Evolutionary conservation across 2,329 filamentous ascomycete species (phyloP).

Genomic region (Pestalotiopsis sp.): DNA sequence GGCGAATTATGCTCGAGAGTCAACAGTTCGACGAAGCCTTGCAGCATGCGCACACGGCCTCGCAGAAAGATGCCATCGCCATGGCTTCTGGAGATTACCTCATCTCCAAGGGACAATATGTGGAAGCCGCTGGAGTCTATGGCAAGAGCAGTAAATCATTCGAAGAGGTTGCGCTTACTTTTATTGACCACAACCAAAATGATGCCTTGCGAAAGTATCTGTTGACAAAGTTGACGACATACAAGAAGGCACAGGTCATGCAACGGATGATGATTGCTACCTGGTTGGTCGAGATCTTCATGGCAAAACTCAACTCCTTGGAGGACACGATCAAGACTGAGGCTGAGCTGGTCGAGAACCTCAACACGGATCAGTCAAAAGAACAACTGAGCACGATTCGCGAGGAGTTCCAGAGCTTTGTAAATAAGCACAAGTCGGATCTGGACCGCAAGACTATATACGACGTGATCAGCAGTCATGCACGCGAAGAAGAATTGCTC

Average conservation of each 20-base stretch:
- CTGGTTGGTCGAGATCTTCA: conserved; percentile 95
- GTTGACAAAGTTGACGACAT: conserved; percentile 76
- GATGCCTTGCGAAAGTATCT: conserved; percentile 92
- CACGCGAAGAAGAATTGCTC: conserved; percentile 87
- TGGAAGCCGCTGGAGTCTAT: conserved; percentile 87
- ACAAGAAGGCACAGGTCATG: conserved; percentile 86
- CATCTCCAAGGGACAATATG: conserved; percentile 77
- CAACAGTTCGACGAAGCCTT: conserved; percentile 89
- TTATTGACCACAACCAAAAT: conserved; percentile 88
- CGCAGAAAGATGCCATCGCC: conserved; percentile 88
- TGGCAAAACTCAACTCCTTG: conserved; percentile 92
- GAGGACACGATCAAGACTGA: conserved; percentile 93
- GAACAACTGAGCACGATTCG: conserved; percentile 72
- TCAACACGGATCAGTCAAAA: conserved; percentile 71
- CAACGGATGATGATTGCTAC: conserved; percentile 93
- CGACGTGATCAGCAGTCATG: conserved; percentile 94
- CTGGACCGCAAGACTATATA: conserved; percentile 92
- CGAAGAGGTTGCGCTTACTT: conserved; percentile 88
- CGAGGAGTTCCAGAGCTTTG: conserved; percentile 86
- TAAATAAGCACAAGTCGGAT: conserved; percentile 81
- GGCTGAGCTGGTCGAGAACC: conserved; percentile 75
- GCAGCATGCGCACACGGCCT: conserved; percentile 76
- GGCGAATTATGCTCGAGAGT: conserved; percentile 87
- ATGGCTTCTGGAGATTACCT: conserved; percentile 91
- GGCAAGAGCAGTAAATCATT: conserved; percentile 96